A percentile compares a stretch with the other conserved stretches of the same genome.
These are phyloP conservation scores for Cucurbita pepo DNA, from an alignment of 306 rosid genomes.

Conservation along the genomic window DNA sequence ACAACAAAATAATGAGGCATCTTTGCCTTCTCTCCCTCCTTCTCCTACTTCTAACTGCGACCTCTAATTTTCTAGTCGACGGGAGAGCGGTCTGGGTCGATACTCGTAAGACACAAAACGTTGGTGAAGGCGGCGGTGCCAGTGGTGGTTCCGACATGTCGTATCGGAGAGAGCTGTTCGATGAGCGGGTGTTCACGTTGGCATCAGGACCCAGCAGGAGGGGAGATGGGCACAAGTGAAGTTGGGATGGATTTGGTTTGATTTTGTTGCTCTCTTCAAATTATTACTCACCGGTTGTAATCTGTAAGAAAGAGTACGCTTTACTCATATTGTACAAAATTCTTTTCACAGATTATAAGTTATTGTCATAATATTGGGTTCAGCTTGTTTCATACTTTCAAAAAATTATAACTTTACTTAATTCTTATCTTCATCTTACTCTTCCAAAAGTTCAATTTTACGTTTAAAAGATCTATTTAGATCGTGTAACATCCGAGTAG, in stretches of 20 bases:
- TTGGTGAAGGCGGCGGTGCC: neutral
- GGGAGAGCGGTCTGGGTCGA: neutral
- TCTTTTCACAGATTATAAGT: neutral
- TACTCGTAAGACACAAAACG: neutral
- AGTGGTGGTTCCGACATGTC: neutral
- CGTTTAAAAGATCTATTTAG: too few relatives aligned
- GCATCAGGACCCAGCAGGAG: conserved; percentile 8
- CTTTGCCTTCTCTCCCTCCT: neutral
- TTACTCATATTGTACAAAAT: neutral
- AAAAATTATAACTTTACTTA: too few relatives aligned
- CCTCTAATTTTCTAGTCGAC: neutral
- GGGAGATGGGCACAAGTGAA: neutral
- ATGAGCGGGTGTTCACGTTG: neutral
- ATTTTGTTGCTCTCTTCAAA: neutral
- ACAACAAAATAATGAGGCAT: neutral
- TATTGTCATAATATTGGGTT: neutral
- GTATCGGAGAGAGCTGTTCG: neutral
- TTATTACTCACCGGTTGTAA: neutral
- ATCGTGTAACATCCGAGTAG: too few relatives aligned
- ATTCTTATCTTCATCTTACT: too few relatives aligned
- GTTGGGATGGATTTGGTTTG: neutral
- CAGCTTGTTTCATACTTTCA: too few relatives aligned
- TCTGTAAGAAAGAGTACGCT: conserved; percentile 1
- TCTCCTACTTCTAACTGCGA: neutral
- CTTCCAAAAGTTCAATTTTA: too few relatives aligned